These are phyloP conservation scores for Mesostigma viride DNA, from an alignment of 139 green algal genomes.

Conservation along the genomic window DNA sequence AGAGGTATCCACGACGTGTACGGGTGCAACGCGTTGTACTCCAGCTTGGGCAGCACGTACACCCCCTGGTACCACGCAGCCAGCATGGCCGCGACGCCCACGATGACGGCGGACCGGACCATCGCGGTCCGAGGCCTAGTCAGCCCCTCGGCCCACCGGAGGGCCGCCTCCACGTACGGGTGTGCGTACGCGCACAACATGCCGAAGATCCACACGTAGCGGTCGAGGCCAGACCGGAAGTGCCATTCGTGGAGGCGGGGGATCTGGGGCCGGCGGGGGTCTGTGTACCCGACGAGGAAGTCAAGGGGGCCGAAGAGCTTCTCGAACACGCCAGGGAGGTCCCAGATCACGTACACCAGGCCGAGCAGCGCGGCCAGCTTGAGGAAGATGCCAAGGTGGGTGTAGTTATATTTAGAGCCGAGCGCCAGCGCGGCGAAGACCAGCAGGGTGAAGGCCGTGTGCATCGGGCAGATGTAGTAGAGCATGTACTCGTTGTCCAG, in stretches of 20 bases:
- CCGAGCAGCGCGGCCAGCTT: conserved; percentile 47
- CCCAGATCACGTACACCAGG: conserved; percentile 67
- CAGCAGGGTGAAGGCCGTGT: conserved; percentile 90
- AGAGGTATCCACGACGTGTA: conserved; percentile 95
- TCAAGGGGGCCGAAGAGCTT: conserved; percentile 50
- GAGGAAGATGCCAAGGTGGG: conserved; percentile 37
- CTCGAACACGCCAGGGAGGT: conserved; percentile 80
- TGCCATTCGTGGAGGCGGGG: conserved; percentile 72
- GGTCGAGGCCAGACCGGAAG: conserved; percentile 82
- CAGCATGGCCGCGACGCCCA: too few species aligned
- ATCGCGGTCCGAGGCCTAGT: neutral
- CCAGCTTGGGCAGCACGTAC: conserved; percentile 65
- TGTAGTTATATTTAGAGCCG: conserved; percentile 52
- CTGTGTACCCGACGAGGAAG: conserved; percentile 67
- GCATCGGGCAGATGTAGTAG: conserved; percentile 99
- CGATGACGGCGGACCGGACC: neutral
- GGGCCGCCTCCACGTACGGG: conserved; percentile 30
- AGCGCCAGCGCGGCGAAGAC: conserved; percentile 70
- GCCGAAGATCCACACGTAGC: conserved; percentile 92
- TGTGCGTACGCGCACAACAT: conserved; percentile 85
- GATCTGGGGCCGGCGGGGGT: conserved; percentile 59
- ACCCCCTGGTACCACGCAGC: conserved; percentile 29
- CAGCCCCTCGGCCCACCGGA: neutral
- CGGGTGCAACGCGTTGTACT: conserved; percentile 90
- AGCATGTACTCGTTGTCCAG: conserved; percentile 91